Evolutionary conservation across 208 protist genomes (phyloP).

Genomic region (Tritrichomonas musculus): DNA sequence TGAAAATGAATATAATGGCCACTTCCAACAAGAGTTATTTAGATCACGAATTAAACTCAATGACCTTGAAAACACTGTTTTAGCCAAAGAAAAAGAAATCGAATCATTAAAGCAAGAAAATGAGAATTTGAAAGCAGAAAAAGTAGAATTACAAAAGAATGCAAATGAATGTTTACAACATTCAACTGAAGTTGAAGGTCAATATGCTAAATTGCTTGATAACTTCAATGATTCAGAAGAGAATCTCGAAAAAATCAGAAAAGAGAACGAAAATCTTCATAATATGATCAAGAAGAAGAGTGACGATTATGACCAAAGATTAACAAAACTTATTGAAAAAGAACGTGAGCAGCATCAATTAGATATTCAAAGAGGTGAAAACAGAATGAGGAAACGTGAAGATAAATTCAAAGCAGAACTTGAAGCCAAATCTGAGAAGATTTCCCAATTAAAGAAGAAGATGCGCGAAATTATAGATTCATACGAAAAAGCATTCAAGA

Average conservation of each 20-base stretch:
- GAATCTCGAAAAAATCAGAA: background rate
- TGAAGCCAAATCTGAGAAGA: background rate
- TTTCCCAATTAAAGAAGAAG: background rate
- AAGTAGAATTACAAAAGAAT: background rate
- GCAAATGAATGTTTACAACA: background rate
- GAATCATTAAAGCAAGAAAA: background rate
- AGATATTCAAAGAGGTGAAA: background rate
- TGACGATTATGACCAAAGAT: background rate
- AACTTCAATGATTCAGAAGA: background rate
- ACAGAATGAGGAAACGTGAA: background rate
- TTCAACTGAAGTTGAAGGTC: background rate
- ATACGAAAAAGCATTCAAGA: constrained; percentile 11
- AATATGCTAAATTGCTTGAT: background rate
- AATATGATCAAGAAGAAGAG: background rate
- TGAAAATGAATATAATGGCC: background rate
- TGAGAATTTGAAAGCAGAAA: background rate
- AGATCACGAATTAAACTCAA: background rate
- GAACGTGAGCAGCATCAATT: background rate
- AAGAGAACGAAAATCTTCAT: background rate
- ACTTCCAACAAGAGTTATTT: background rate
- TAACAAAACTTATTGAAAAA: background rate
- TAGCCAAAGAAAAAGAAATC: background rate
- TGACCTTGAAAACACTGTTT: background rate
- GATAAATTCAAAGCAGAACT: background rate
- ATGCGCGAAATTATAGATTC: background rate